Conservation (phyloP, 768 basidiomycete genomes). For the Leccinellum albellum region DNA sequence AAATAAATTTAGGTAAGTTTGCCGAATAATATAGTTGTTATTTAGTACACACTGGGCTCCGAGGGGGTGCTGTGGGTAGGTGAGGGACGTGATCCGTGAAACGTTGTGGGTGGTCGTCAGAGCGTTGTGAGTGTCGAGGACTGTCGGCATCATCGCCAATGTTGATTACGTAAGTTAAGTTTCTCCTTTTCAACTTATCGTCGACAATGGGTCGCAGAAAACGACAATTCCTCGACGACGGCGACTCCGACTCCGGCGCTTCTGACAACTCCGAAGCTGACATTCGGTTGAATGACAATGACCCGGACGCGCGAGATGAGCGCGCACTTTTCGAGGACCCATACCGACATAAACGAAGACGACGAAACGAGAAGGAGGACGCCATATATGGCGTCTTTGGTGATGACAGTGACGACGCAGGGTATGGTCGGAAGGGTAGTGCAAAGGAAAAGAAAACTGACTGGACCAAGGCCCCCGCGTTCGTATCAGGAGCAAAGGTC, state of each 20-base stretch:
- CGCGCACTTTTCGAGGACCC: slow-evolving; percentile 74
- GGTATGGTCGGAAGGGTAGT: slow-evolving; percentile 22
- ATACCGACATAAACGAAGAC: slow-evolving; percentile 65
- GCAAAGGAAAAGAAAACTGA: slow-evolving; percentile 45
- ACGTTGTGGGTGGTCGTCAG: too few species aligned
- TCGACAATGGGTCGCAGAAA: slow-evolving; percentile 69
- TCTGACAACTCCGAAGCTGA: slow-evolving; percentile 54
- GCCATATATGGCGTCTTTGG: slow-evolving; percentile 75
- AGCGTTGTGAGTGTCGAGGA: too few species aligned
- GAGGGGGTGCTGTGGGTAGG: too few species aligned
- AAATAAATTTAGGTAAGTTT: too few species aligned
- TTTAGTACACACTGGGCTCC: too few species aligned
- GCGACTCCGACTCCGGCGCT: slow-evolving; percentile 71
- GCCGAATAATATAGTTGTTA: too few species aligned
- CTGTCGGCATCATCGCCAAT: too few species aligned
- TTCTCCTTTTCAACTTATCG: not conserved
- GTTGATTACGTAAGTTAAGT: too few species aligned
- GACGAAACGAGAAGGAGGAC: slow-evolving; percentile 65
- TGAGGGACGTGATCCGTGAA: too few species aligned
- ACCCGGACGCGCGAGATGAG: slow-evolving; percentile 67
- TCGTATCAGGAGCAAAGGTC: slow-evolving; percentile 55
- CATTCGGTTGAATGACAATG: slow-evolving; percentile 43
- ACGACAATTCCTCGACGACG: slow-evolving; percentile 69
- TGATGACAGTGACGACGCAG: slow-evolving; percentile 67
- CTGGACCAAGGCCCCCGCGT: slow-evolving; percentile 77